Conservation (phyloP, 345 rosid genomes). For the Ceriops decandra region DNA sequence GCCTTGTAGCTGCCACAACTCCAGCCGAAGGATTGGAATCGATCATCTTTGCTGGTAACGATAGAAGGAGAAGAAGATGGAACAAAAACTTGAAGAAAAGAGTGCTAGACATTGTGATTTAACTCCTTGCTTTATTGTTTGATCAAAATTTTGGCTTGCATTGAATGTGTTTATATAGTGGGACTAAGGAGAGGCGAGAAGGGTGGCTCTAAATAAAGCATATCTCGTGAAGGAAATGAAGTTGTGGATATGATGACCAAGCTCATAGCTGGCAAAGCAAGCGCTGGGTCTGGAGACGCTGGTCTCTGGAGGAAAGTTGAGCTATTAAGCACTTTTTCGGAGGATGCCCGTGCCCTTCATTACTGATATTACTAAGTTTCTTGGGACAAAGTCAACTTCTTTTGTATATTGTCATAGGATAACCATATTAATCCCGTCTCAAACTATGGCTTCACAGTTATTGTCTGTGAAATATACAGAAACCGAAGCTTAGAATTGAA, state of each 20-base stretch:
- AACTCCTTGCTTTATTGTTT: neutral
- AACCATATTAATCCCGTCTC: too few relatives aligned
- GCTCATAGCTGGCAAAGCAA: slow-evolving; percentile 23
- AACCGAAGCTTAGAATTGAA: too few relatives aligned
- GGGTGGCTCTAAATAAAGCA: slow-evolving; percentile 27
- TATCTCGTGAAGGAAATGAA: slow-evolving; percentile 26
- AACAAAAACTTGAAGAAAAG: slow-evolving; percentile 18
- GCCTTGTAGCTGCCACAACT: slow-evolving; percentile 28
- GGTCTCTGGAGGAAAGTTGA: neutral
- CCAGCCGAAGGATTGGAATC: neutral
- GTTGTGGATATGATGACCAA: slow-evolving; percentile 7
- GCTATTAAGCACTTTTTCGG: slow-evolving; percentile 25
- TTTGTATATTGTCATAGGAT: too few relatives aligned
- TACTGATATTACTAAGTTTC: slow-evolving; percentile 18
- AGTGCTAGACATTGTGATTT: slow-evolving; percentile 22
- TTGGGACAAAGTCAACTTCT: too few relatives aligned
- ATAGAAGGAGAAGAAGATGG: slow-evolving; percentile 22
- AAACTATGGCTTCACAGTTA: too few relatives aligned
- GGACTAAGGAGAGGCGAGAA: neutral
- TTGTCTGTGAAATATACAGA: neutral
- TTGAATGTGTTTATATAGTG: neutral
- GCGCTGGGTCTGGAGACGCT: neutral
- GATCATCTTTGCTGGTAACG: slow-evolving; percentile 11
- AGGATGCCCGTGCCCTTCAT: slow-evolving; percentile 48
- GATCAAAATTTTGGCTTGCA: neutral